phyloP scores from a whole-genome alignment of 2,329 filamentous ascomycete genomes.

The Biscogniauxia sp. region DNA sequence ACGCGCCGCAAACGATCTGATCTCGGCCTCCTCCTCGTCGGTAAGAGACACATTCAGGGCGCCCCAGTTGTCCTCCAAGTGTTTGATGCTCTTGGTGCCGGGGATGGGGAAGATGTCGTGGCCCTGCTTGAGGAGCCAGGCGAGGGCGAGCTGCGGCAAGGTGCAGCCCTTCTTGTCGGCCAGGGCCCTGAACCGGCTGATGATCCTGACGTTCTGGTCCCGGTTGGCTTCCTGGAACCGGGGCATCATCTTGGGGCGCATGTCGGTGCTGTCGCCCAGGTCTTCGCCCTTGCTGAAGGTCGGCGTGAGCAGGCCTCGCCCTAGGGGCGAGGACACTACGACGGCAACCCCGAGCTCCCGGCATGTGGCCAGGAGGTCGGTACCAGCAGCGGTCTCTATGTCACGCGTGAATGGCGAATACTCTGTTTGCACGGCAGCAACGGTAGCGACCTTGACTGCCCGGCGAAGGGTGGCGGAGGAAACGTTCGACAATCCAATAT shows the following conservation, averaged over 20 bases:
- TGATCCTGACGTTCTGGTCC: conserved; percentile 42
- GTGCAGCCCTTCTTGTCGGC: conserved; percentile 39
- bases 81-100: conserved; percentile 35
- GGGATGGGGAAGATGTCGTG: conserved; percentile 38
- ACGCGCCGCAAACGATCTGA: conserved; percentile 15
- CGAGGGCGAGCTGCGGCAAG: conserved; percentile 51
- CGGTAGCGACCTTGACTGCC: conserved; percentile 45
- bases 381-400: conserved; percentile 41
- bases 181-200: conserved; percentile 24
- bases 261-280: conserved; percentile 33
- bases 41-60: conserved; percentile 20
- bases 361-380: conserved; percentile 41
- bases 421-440: conserved; percentile 52
- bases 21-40: conserved; percentile 23
- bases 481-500: conserved; percentile 50
- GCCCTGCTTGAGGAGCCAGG: conserved; percentile 52
- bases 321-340: conserved; percentile 41
- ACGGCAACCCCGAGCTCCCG: conserved; percentile 46
- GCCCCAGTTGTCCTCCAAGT: conserved; percentile 33
- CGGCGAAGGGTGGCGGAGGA: conserved; percentile 47
- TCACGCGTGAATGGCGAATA: conserved; percentile 48
- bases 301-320: conserved; percentile 42
- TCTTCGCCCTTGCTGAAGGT: conserved; percentile 37
- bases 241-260: conserved; percentile 32
- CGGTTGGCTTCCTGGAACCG: conserved; percentile 47